Conservation (phyloP, 306 rosid species). For the Corylus avellana region DNA sequence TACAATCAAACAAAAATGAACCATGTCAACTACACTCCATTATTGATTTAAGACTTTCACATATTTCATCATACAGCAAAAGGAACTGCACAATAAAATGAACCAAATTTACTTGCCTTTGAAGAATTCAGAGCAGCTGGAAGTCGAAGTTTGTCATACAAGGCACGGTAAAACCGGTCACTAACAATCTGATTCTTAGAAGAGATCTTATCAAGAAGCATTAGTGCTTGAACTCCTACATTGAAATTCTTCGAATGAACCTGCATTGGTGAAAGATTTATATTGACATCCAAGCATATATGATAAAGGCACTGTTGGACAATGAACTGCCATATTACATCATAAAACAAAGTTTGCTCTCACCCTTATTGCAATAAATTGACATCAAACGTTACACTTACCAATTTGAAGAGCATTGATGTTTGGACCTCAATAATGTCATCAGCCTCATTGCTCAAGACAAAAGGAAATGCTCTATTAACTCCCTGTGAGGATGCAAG, state of each 20-base stretch:
- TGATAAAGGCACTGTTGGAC: neutral
- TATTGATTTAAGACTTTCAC: neutral
- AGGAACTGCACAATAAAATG: neutral
- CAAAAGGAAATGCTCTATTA: conserved; percentile 94
- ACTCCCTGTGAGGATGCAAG: conserved; percentile 65
- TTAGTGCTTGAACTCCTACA: conserved; percentile 88
- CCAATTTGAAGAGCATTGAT: conserved; percentile 89
- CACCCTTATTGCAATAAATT: neutral
- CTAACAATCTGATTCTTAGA: conserved; percentile 90
- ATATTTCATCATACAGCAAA: neutral
- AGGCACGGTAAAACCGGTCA: conserved; percentile 87
- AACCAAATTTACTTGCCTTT: conserved; percentile 51
- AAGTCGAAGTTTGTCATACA: conserved; percentile 85
- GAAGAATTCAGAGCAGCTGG: conserved; percentile 92
- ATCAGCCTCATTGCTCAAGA: conserved; percentile 82
- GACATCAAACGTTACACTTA: conserved; percentile 38
- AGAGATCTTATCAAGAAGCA: conserved; percentile 96
- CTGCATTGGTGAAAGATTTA: conserved; percentile 45
- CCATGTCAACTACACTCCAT: neutral
- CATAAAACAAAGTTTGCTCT: neutral
- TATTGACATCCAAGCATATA: conserved; percentile 17
- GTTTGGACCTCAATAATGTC: conserved; percentile 89
- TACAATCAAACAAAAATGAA: neutral
- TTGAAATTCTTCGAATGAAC: conserved; percentile 93
- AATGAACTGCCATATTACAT: neutral